Percentiles rank a stretch among this genome's conserved stretches.
These are phyloP conservation scores for Sphagnum magellanicum DNA, from an alignment of 228 moss, liverwort and hornwort species.

Conservation along the genomic window DNA sequence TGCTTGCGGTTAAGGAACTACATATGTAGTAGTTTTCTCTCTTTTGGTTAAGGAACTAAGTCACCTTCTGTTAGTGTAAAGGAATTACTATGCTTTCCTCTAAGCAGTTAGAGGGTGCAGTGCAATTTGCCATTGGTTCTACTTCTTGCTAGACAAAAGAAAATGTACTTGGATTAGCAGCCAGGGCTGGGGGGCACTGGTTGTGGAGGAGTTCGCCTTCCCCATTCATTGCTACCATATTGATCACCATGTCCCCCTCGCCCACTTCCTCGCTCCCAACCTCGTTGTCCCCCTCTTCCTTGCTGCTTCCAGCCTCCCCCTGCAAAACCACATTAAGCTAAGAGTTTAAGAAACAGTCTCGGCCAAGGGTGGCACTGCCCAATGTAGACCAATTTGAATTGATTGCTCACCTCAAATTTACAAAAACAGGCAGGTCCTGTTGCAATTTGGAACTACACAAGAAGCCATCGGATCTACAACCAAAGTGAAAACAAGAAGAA, in stretches of 20 bases:
- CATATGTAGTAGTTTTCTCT: too few relatives aligned
- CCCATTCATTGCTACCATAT: constrained; percentile 20
- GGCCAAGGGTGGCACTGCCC: background rate
- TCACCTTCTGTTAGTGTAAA: too few relatives aligned
- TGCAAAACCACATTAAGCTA: background rate
- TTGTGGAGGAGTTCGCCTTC: constrained; percentile 11
- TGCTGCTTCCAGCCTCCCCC: constrained; percentile 7
- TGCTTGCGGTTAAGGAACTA: too few relatives aligned
- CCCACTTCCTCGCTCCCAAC: background rate
- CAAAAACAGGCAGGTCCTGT: background rate
- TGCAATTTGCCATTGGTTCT: too few relatives aligned
- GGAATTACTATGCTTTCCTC: too few relatives aligned
- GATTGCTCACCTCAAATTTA: background rate
- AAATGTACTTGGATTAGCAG: too few relatives aligned
- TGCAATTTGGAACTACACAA: constrained; percentile 7
- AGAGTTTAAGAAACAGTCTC: background rate
- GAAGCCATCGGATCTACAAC: constrained; percentile 13
- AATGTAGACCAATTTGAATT: background rate
- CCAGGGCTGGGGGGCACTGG: constrained; percentile 15
- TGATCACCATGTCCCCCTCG: constrained; percentile 13
- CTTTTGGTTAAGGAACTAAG: too few relatives aligned
- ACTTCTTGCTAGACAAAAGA: too few relatives aligned
- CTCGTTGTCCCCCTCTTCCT: constrained; percentile 6
- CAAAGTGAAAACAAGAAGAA: too few relatives aligned
- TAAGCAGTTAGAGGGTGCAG: too few relatives aligned